Evolutionary conservation across 305 asterid genomes (phyloP).

Genomic region (Rubia peregrina): DNA sequence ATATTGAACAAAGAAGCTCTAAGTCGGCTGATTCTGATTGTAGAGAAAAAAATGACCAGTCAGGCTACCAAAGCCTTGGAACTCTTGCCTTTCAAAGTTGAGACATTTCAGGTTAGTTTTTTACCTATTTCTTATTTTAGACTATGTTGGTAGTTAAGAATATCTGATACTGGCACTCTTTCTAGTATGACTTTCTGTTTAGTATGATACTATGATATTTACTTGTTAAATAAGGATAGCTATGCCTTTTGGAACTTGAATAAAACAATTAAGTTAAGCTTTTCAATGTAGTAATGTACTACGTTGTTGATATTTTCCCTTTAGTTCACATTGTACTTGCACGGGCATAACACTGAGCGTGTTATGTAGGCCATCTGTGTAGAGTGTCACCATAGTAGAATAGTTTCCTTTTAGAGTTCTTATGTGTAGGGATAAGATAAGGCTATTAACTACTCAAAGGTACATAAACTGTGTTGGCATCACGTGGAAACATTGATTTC

Average conservation of each 20-base stretch:
- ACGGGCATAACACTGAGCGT: not conserved
- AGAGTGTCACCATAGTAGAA: not conserved
- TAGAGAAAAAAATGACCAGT: conserved; percentile 56
- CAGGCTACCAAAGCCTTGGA: conserved; percentile 71
- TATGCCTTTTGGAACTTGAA: not conserved
- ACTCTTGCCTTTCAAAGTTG: conserved; percentile 55
- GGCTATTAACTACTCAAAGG: not conserved
- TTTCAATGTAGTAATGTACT: not conserved
- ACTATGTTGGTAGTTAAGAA: not conserved
- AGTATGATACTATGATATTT: too few species aligned
- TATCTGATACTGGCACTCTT: not conserved
- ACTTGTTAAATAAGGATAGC: not conserved
- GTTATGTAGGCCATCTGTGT: not conserved
- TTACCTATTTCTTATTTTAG: conserved; percentile 9
- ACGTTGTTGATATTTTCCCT: not conserved
- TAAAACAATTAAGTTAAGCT: not conserved
- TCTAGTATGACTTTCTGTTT: not conserved
- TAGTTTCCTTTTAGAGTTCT: not conserved
- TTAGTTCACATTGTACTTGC: not conserved
- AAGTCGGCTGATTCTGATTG: conserved; percentile 39
- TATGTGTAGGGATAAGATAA: not conserved
- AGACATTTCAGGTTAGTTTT: conserved; percentile 61
- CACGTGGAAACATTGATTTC: too few species aligned
- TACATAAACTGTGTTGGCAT: not conserved
- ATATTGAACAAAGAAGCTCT: conserved; percentile 46